Conservation (phyloP, 306 rosid species). For the Vigna radiata region DNA sequence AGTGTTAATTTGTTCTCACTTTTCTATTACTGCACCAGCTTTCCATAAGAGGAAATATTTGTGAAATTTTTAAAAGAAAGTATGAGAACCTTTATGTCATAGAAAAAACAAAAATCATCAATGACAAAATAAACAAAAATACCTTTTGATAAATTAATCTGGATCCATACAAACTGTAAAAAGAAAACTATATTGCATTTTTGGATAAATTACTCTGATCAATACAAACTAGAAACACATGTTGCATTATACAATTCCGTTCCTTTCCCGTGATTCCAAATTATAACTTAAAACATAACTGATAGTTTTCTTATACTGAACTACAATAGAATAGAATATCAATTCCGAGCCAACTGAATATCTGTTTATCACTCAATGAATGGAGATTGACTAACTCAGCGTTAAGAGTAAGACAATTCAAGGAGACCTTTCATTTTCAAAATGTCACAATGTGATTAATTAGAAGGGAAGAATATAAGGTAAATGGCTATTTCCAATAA, state of each 20-base stretch:
- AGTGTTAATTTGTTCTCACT: too few species aligned
- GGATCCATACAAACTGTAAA: conserved; percentile 1
- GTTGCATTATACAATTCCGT: conserved; percentile 3
- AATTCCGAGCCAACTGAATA: conserved; percentile 19
- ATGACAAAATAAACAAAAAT: conserved; percentile 4
- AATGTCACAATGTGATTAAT: conserved; percentile 18
- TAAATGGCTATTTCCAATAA: conserved; percentile 8
- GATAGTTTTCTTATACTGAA: not conserved
- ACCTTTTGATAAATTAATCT: not conserved
- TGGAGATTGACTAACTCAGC: conserved; percentile 12
- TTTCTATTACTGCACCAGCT: not conserved
- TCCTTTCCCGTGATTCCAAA: conserved; percentile 11
- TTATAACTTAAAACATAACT: not conserved
- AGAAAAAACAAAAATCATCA: conserved; percentile 29
- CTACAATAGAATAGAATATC: conserved; percentile 21
- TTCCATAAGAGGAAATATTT: not conserved
- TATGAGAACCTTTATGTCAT: not conserved
- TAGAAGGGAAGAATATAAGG: not conserved
- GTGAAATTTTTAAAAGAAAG: conserved; percentile 24
- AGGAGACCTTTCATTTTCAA: conserved; percentile 35
- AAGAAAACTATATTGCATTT: not conserved
- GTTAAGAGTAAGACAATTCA: conserved; percentile 26
- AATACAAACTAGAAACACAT: not conserved
- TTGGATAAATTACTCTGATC: conserved; percentile 3
- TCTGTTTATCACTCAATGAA: conserved; percentile 19